Evolutionary conservation across 2,329 filamentous ascomycete species (phyloP).

Genomic region (Corinectria fuckeliana): DNA sequence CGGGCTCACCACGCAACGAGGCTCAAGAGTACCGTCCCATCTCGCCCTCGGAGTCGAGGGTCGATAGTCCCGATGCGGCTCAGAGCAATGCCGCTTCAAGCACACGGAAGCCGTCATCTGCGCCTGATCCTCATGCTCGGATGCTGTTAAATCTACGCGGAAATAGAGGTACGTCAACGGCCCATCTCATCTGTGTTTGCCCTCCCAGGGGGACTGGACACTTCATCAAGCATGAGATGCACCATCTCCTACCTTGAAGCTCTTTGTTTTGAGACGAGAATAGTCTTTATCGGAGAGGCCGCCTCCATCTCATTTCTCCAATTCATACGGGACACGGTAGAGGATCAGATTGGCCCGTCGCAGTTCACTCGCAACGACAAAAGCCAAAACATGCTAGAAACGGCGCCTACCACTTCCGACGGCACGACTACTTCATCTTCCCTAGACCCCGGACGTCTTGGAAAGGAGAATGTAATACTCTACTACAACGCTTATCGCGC

Average conservation of each 20-base stretch:
- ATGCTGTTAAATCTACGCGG: constrained; percentile 61
- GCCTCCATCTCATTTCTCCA: constrained; percentile 63
- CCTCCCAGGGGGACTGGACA: no score
- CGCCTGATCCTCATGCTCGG: constrained; percentile 34
- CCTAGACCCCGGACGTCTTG: neutral
- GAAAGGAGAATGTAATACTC: constrained; percentile 19
- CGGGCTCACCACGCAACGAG: constrained; percentile 7
- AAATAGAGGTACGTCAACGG: constrained; percentile 56
- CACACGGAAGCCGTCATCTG: constrained; percentile 20
- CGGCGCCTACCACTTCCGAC: constrained; percentile 26
- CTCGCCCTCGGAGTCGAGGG: constrained; percentile 41
- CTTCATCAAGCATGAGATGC: neutral
- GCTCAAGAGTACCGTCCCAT: constrained; percentile 33
- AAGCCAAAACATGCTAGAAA: constrained; percentile 38
- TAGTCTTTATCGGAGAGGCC: constrained; percentile 58
- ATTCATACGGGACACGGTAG: constrained; percentile 34
- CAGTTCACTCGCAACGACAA: constrained; percentile 38
- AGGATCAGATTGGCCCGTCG: constrained; percentile 36
- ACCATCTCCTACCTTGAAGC: no score
- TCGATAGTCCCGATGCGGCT: constrained; percentile 28
- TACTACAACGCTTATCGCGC: constrained; percentile 23
- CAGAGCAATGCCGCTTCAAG: constrained; percentile 4
- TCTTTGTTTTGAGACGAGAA: neutral
- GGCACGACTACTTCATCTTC: neutral
- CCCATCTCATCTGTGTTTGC: no score